Evolutionary conservation across 148 eudicot species (phyloP), one percentile per base, ranked within the genome.

Genomic region (Silene latifolia): DNA sequence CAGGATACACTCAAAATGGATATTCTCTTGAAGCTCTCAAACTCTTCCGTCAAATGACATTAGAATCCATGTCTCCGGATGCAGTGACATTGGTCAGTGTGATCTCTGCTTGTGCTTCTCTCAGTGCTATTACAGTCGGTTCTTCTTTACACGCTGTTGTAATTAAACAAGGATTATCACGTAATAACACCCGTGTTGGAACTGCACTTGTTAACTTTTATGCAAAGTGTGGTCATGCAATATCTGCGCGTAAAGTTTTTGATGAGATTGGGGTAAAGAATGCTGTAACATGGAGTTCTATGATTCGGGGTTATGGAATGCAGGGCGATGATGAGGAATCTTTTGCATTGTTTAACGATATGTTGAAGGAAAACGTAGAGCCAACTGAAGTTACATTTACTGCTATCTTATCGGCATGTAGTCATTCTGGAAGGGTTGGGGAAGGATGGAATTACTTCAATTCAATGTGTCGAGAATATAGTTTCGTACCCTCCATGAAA

Each of bases 201-300:
- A 89, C 96, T 5, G 85, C 95, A 1, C 83, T 92, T 27, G 57
- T 92, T 62, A 88, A 88, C 77, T 85, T 93, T 23, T 93, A 93
- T 51, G 98, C 96, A n/a, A 93, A 89, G 69, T 89, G 88, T 79
- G 96, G 98, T n/a, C 88, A 90, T 67, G 76, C 83, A 47, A 59
- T 72, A 56, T 82, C 87, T 77, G 94, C 92, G 8, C 92, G 91
- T 39, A 68, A 44, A 65, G 82, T 90, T 63, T 92, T 92, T 69
- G 81, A 88, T 74, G 85, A 83, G 67, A 90, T 92, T 90, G 84
- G 78, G 21, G 87, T 78, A 71, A 92, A 86, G 81, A 90, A 86
- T 69, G 72, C 77, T 23, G 82, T 86, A 62, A 85, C 95, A 32
- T 90, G 97, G 97, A 84, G 84, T 67, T 86, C 93, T 0, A 86